Base-by-base conservation (phyloP, 2,329 filamentous ascomycete genomes). In the Ophiostoma ulmi region DNA sequence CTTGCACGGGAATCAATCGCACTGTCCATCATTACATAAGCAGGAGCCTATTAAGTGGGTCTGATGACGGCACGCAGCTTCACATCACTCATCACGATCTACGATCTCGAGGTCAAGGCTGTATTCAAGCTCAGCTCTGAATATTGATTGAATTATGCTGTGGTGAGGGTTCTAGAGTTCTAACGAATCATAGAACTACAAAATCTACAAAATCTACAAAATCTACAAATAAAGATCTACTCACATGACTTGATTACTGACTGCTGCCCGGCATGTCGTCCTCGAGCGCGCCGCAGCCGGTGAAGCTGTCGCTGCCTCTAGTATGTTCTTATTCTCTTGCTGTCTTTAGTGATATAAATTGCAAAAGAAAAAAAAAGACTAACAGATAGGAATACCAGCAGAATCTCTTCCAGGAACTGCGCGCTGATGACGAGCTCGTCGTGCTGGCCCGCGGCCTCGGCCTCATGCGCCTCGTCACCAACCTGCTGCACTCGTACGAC, bases 401-500 rank as follows among this genome's bases (percentile, higher is more conserved):
- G 83, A 90, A 92, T 77, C 88, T 98, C 76, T 98, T 98, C 83
- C 92, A 91, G 79, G 91, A 95, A 81, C 88, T 97, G 75, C 90
- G 93, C 74, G 84, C 88, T 73, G 92, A 97, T 82, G 95, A 99
- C 91, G 91, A 96, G 80, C 89, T 99, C 74, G 91, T 98, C 76
- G 86, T 99, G 70, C 87, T 98, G 70, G 95, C 94, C 61, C 91
- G 93, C 69, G 95, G 95, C 75, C 89, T 99, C 67, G 95, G 95
- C 75, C 89, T 98, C 65, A 87, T 97, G 79, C 92, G 93, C 75
- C 87, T 99, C 71, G 87, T 97, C 77, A 96, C 93, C n/a, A 99
- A 98, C 78, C 87, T 99, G 55, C 87, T 99, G 38, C 95, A 99
- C 80, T 94, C 94, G 26, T 97, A 97, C 81, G 95, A 99, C 85